Conservation (phyloP, 768 basidiomycete species). For the Hypsizygus marmoreus region DNA sequence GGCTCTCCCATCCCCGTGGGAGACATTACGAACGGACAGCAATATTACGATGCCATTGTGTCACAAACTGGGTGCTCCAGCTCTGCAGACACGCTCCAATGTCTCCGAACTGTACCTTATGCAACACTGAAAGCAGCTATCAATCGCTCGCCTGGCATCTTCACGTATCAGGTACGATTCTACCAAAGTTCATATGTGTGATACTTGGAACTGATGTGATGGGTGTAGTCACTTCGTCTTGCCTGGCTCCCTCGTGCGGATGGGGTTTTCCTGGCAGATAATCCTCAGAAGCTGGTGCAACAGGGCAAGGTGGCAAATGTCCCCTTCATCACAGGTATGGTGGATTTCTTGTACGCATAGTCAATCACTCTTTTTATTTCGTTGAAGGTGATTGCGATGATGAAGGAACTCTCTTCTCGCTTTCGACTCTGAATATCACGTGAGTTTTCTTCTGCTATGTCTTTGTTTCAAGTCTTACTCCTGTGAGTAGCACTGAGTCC, state of each 20-base stretch:
- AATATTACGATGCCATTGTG: constrained; percentile 47
- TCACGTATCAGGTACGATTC: constrained; percentile 41
- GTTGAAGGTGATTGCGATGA: constrained; percentile 54
- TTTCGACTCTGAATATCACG: constrained; percentile 52
- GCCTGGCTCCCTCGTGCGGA: constrained; percentile 56
- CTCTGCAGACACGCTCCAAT: constrained; percentile 42
- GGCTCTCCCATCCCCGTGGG: constrained; percentile 49
- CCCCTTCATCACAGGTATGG: constrained; percentile 47
- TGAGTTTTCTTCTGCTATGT: constrained; percentile 21
- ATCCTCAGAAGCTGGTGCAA: constrained; percentile 42
- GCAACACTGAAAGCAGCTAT: constrained; percentile 41
- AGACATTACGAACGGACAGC: constrained; percentile 45
- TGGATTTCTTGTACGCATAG: background rate
- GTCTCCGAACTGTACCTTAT: constrained; percentile 43
- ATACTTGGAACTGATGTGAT: background rate
- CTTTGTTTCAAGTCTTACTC: background rate
- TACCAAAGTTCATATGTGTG: background rate
- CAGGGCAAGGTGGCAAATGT: constrained; percentile 47
- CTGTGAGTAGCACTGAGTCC: constrained; percentile 20
- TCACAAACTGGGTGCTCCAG: constrained; percentile 40
- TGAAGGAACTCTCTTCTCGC: constrained; percentile 56
- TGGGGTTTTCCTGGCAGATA: constrained; percentile 47
- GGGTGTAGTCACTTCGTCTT: constrained; percentile 36
- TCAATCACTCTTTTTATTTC: background rate
- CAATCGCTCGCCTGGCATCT: constrained; percentile 42